Evolutionary conservation across 164 flowering plant genomes (phyloP).

Genomic region (Vitis amurensis): DNA sequence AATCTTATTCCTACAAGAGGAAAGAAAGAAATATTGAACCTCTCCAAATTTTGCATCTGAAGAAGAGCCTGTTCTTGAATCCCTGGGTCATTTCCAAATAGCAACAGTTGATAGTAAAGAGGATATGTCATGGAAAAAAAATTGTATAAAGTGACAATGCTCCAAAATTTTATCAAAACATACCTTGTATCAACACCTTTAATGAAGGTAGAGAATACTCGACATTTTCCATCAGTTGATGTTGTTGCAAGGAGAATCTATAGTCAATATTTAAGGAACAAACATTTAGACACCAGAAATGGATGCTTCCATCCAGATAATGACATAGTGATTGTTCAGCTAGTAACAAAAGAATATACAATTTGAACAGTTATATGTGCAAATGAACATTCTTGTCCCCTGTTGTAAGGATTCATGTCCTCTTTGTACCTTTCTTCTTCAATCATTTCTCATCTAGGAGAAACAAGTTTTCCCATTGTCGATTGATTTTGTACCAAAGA

Average conservation of each 20-base stretch:
- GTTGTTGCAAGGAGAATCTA: slow-evolving; percentile 96
- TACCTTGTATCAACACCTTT: slow-evolving; percentile 95
- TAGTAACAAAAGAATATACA: neutral
- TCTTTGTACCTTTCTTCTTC: too few species aligned
- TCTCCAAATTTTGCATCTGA: slow-evolving; percentile 93
- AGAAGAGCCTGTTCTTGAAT: slow-evolving; percentile 47
- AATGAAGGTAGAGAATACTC: slow-evolving; percentile 91
- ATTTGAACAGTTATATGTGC: too few species aligned
- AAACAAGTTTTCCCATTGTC: too few species aligned
- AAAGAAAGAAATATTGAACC: slow-evolving; percentile 41
- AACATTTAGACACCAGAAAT: slow-evolving; percentile 5
- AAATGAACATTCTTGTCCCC: too few species aligned
- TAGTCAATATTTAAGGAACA: slow-evolving; percentile 6
- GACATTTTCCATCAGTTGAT: slow-evolving; percentile 97
- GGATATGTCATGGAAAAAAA: neutral
- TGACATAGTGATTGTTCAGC: too few species aligned
- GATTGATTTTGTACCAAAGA: too few species aligned
- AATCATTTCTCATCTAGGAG: too few species aligned
- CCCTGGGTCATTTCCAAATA: slow-evolving; percentile 47
- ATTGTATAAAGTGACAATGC: neutral
- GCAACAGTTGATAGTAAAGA: slow-evolving; percentile 2
- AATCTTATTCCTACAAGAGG: neutral
- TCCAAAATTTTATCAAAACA: slow-evolving; percentile 5
- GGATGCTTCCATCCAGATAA: neutral
- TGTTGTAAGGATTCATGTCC: too few species aligned